Evolutionary conservation across 345 rosid species (phyloP).

Genomic region (Raphanus raphanistrum): DNA sequence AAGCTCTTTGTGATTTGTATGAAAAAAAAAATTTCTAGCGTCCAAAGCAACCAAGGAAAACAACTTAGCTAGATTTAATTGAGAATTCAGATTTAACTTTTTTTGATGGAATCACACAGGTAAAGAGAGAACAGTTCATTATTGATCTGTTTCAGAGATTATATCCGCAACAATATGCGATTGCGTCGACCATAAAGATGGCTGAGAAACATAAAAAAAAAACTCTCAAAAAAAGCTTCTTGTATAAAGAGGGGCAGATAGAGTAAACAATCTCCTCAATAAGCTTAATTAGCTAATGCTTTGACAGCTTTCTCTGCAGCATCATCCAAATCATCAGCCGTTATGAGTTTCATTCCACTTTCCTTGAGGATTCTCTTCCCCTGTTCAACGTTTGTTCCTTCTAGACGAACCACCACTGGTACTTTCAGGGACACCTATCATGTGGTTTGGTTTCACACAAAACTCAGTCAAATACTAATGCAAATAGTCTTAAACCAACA

Average conservation of each 20-base stretch:
- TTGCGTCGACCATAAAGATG: conserved; percentile 31
- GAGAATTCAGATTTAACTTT: not conserved
- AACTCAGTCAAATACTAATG: not conserved
- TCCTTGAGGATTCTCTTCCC: conserved; percentile 99
- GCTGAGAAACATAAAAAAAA: not conserved
- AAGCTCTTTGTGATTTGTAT: not conserved
- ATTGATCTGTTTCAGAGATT: conserved; percentile 25
- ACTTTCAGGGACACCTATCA: conserved; percentile 82
- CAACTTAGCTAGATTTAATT: not conserved
- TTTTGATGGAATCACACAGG: not conserved
- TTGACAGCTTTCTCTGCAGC: conserved; percentile 98
- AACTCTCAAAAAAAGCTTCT: not conserved
- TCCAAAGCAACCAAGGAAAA: not conserved
- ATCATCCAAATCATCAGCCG: conserved; percentile 96
- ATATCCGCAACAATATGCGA: conserved; percentile 21
- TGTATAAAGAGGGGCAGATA: not conserved
- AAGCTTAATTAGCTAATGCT: conserved; percentile 45
- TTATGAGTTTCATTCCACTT: conserved; percentile 83
- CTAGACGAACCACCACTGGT: conserved; percentile 84
- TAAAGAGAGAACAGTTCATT: conserved; percentile 26
- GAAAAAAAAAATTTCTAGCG: not conserved
- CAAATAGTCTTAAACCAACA: not conserved
- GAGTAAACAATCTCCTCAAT: not conserved
- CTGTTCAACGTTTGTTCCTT: conserved; percentile 71
- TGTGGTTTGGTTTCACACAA: conserved; percentile 1